phyloP scores from a whole-genome alignment of 2,329 filamentous ascomycete species.

The Sphaerulina populicola region DNA sequence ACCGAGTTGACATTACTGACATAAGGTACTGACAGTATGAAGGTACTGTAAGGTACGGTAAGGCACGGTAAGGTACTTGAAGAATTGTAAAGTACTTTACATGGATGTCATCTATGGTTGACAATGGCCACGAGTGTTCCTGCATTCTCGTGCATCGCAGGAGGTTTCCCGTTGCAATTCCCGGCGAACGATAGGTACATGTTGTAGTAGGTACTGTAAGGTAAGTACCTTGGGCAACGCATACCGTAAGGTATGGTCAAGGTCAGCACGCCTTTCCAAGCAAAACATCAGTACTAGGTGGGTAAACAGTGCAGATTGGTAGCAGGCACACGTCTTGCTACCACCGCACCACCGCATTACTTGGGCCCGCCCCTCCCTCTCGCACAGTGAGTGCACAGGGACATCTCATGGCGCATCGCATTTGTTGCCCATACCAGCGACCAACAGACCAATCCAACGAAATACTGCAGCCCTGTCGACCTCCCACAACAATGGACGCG shows the following conservation, averaged over 20 bases:
- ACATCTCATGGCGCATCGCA: conserved; percentile 7
- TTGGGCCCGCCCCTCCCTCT: neutral
- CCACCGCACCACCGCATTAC: neutral
- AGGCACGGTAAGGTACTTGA: too few species aligned
- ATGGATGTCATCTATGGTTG: too few species aligned
- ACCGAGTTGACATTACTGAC: too few species aligned
- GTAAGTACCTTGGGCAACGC: too few species aligned
- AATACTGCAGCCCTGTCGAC: conserved; percentile 3
- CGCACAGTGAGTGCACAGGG: neutral
- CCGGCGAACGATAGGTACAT: too few species aligned
- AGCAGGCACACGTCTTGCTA: neutral
- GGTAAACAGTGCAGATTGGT: neutral
- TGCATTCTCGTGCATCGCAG: neutral
- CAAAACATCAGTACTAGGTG: neutral
- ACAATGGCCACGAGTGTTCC: too few species aligned
- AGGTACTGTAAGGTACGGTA: too few species aligned
- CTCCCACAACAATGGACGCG: conserved; percentile 5
- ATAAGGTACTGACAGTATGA: too few species aligned
- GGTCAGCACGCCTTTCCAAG: neutral
- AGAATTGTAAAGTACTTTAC: too few species aligned
- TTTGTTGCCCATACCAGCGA: conserved; percentile 10
- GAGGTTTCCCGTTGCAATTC: too few species aligned
- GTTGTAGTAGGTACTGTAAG: too few species aligned
- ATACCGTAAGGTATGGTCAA: too few species aligned
- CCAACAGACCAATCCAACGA: neutral